Conservation (phyloP, 163 green algal genomes). For the Smithsoniella earleae region DNA sequence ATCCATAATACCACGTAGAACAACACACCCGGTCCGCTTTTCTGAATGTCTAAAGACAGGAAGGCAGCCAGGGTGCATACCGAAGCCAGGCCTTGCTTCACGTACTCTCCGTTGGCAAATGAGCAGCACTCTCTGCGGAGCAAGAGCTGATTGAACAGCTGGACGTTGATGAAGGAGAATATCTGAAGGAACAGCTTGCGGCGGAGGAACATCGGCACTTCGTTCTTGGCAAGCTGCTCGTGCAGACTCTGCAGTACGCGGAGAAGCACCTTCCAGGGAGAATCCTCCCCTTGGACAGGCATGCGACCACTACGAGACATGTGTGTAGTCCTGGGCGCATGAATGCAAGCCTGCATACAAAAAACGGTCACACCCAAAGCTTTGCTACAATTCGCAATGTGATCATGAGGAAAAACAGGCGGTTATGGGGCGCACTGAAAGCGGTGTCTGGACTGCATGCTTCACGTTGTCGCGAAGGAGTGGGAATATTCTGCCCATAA, state of each 20-base stretch:
- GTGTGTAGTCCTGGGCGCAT: conserved; percentile 51
- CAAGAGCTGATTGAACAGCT: conserved; percentile 99
- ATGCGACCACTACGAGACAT: background rate
- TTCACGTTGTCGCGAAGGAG: conserved; percentile 97
- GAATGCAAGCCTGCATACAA: conserved; percentile 69
- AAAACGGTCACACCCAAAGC: conserved; percentile 44
- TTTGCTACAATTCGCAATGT: no score
- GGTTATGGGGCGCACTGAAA: conserved; percentile 1
- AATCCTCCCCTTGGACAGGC: background rate
- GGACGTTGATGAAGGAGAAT: conserved; percentile 95
- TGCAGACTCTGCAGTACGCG: conserved; percentile 73
- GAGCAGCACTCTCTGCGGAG: conserved; percentile 97
- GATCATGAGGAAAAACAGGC: no score
- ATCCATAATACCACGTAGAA: background rate
- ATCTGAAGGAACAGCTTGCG: conserved; percentile 90
- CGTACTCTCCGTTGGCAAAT: conserved; percentile 98
- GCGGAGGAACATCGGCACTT: conserved; percentile 37
- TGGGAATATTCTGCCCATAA: conserved; percentile 97
- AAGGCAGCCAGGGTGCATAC: no score
- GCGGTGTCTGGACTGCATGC: conserved; percentile 54
- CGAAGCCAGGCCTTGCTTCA: conserved; percentile 91
- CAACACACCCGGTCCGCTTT: background rate
- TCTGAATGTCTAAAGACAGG: no score
- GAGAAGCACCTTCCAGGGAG: conserved; percentile 23
- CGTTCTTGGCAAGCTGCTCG: conserved; percentile 56